Evolutionary conservation across 257 asterid species (phyloP), one percentile per base, ranked within the genome.

Genomic region (Oldenlandia corymbosa): DNA sequence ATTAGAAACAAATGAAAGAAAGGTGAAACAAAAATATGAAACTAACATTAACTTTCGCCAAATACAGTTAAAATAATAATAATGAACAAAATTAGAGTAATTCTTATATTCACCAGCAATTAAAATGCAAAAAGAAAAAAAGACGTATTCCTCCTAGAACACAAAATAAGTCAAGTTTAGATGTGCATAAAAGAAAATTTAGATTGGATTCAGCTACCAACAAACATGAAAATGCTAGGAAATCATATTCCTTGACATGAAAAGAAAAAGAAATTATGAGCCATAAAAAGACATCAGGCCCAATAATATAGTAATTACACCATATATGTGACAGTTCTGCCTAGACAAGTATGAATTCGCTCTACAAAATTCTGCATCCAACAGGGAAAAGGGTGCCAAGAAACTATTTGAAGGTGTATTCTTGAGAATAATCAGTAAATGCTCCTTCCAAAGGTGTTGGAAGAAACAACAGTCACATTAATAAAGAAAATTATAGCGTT

Each of bases 301-400:
- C 54, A 43, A 10, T 10, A 26, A 53, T 16, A 17, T 41, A 26
- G 14, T 8, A 28, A 61, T 16, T 28, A 7, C 9, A 41, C 65
- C 28, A 26, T 61, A 43, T 61, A 26, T 43, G 12, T 28, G 30
- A 61, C 66, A 62, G 26, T n/a, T 27, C 30, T 60, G 41, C 8
- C 21, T 1, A 5, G 37, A n/a, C n/a, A n/a, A n/a, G n/a, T n/a
- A n/a, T n/a, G n/a, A n/a, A n/a, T n/a, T n/a, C n/a, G n/a, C n/a
- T n/a, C n/a, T n/a, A n/a, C n/a, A 5, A 50, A 49, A 28, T 64
- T 23, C 37, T 21, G 55, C 34, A 20, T 51, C 49, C 69, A 9
- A 51, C 21, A 49, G 58, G 50, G 51, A 64, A 39, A 23, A 21
- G 49, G 34, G 41, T 21, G 24, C 30, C 32, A 21, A 4, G 21